Conservation (phyloP, 2,329 filamentous ascomycete species). For the Sarocladiaceae sp. region DNA sequence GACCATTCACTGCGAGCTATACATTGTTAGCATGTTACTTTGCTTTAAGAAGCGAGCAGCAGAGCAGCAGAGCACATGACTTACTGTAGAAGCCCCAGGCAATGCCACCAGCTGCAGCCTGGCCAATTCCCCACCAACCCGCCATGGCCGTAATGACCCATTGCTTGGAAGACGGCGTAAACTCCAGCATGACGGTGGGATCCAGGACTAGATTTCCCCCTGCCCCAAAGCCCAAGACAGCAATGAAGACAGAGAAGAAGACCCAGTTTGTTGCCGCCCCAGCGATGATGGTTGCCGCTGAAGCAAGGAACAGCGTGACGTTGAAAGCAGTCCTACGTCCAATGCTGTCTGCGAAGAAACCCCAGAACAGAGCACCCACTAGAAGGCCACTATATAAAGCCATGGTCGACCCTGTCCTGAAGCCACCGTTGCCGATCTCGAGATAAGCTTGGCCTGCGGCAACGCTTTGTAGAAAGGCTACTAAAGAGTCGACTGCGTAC, state of each 20-base stretch:
- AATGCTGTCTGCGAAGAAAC: constrained; percentile 57
- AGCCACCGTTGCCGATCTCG: constrained; percentile 27
- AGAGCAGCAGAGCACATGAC: constrained; percentile 26
- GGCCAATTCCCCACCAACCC: constrained; percentile 31
- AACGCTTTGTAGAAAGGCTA: constrained; percentile 54
- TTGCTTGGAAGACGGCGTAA: constrained; percentile 47
- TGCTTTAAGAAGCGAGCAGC: not conserved
- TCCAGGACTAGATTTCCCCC: constrained; percentile 63
- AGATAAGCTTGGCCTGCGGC: constrained; percentile 49
- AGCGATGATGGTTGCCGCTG: constrained; percentile 55
- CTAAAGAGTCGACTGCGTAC: constrained; percentile 52
- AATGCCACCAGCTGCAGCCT: constrained; percentile 39
- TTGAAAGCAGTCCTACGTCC: constrained; percentile 63
- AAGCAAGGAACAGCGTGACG: constrained; percentile 53
- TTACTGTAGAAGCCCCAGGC: constrained; percentile 31
- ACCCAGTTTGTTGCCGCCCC: constrained; percentile 59
- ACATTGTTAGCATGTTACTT: not conserved
- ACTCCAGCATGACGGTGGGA: constrained; percentile 46
- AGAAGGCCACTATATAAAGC: constrained; percentile 29
- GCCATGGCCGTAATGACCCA: constrained; percentile 63
- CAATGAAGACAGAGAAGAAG: constrained; percentile 55
- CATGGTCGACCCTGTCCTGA: constrained; percentile 27
- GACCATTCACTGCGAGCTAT: not conserved
- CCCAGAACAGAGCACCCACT: constrained; percentile 58
- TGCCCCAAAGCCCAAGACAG: constrained; percentile 54